Evolutionary conservation across 1,284 basidiomycete genomes (phyloP).

Genomic region (Dichomitus squalens): DNA sequence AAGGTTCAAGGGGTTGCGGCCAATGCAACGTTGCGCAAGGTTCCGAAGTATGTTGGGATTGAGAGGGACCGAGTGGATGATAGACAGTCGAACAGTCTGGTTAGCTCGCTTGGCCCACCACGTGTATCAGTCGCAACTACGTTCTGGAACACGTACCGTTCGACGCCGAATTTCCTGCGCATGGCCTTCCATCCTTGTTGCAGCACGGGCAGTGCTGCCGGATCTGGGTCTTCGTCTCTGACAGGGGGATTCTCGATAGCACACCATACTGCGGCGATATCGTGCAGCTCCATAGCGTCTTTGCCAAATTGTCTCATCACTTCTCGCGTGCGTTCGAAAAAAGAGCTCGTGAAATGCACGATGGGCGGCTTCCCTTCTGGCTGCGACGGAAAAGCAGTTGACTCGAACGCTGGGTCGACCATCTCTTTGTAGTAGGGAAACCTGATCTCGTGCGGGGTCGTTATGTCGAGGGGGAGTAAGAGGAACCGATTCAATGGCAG

Average conservation of each 20-base stretch:
- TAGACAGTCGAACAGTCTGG: too few relatives aligned
- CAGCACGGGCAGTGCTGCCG: conserved; percentile 32
- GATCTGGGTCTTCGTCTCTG: conserved; percentile 23
- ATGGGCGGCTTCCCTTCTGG: conserved; percentile 53
- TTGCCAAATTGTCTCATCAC: conserved; percentile 73
- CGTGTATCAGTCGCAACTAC: not conserved
- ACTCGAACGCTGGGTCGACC: conserved; percentile 60
- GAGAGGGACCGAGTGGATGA: too few relatives aligned
- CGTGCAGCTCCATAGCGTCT: conserved; percentile 86
- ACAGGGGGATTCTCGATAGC: conserved; percentile 68
- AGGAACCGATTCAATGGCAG: conserved; percentile 69
- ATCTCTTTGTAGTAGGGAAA: conserved; percentile 61
- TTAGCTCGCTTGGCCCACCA: not conserved
- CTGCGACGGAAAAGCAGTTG: conserved; percentile 47
- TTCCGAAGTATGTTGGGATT: not conserved
- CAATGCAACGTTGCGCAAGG: not conserved
- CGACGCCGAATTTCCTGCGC: conserved; percentile 64
- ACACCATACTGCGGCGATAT: conserved; percentile 82
- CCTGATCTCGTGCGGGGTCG: conserved; percentile 75
- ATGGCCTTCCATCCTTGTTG: conserved; percentile 54
- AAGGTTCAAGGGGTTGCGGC: not conserved
- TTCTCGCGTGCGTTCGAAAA: conserved; percentile 75
- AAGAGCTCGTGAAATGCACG: conserved; percentile 76
- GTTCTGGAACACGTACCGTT: conserved; percentile 49
- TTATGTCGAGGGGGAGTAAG: conserved; percentile 81